These are phyloP conservation scores for Paramecium tetraurelia DNA, from an alignment of 73 alveolate genomes.

Conservation along the genomic window DNA sequence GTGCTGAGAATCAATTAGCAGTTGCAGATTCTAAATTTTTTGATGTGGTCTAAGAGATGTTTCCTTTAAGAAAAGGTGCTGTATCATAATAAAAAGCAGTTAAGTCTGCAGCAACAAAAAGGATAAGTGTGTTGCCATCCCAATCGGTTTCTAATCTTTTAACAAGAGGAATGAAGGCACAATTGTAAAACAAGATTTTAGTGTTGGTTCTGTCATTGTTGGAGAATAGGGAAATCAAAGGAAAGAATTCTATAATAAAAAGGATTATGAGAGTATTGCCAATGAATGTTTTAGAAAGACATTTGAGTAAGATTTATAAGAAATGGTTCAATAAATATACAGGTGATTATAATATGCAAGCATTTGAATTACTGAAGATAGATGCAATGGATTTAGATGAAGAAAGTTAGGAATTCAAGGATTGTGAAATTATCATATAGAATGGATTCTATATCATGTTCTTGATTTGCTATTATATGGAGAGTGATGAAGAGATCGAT, in stretches of 20 bases:
- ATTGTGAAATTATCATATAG: conserved; percentile 45
- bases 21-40: conserved; percentile 68
- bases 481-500: conserved; percentile 27
- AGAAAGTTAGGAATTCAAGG: neutral
- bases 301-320: conserved; percentile 38
- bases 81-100: neutral
- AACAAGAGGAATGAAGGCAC: conserved; percentile 61
- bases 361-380: conserved; percentile 34
- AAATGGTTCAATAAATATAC: conserved; percentile 13
- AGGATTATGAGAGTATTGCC: conserved; percentile 61
- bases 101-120: neutral
- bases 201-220: conserved; percentile 41
- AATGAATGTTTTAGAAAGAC: conserved; percentile 38
- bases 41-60: conserved; percentile 62
- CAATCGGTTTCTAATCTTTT: neutral
- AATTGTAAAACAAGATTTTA: conserved; percentile 45
- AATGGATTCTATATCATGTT: conserved; percentile 58
- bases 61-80: conserved; percentile 29
- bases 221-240: conserved; percentile 55
- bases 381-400: conserved; percentile 29
- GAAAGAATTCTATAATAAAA: conserved; percentile 22
- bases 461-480: conserved; percentile 48
- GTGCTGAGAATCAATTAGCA: conserved; percentile 61
- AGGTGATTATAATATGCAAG: conserved; percentile 7
- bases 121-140: neutral